Evolutionary conservation across 306 rosid species (phyloP), one percentile per base, ranked within the genome.

Genomic region (Vicia faba): DNA sequence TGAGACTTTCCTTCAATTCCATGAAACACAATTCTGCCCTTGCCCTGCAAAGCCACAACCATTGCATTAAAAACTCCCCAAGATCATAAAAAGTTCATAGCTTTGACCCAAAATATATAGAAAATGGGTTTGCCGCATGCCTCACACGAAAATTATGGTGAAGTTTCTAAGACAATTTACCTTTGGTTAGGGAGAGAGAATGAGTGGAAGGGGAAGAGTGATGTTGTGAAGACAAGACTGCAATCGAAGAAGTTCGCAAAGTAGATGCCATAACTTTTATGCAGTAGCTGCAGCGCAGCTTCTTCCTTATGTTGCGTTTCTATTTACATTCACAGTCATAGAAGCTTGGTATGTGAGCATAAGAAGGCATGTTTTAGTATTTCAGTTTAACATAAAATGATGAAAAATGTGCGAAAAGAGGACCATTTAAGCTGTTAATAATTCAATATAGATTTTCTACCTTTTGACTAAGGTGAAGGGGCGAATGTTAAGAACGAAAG

Each of bases 181-280:
- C 98, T 75, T 87, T 71, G 64, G 63, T 60, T 26, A 83, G 54
- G 25, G 86, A 77, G 60, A 80, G 86, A 2, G 82, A 64, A 38
- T 84, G 72, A 70, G 74, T 41, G 54, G 85, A 87, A 72, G 68
- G 76, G 51, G 84, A 33, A 35, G 78, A 50, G 56, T 86, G 83
- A 45, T 57, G 70, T 58, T 80, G 87, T n/a, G 91, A 77, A 64
- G 93, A 78, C 20, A 87, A 79, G 63, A 77, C 48, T 8, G 87
- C 88, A 12, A 87, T 66, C 5, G 91, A 86, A 76, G 86, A 87
- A 71, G 91, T 66, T 71, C 96, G 84, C 2, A 92, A 78, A 26
- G 61, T 59, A 13, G 89, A 87, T 7, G 96, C 85, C 97, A 89
- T 91, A 23, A 6, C 28, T 55, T 39, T 46, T 6, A 5, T 39